These are phyloP conservation scores for Lecanicillium sp. DNA, from an alignment of 2,329 filamentous ascomycete genomes.

Conservation along the genomic window DNA sequence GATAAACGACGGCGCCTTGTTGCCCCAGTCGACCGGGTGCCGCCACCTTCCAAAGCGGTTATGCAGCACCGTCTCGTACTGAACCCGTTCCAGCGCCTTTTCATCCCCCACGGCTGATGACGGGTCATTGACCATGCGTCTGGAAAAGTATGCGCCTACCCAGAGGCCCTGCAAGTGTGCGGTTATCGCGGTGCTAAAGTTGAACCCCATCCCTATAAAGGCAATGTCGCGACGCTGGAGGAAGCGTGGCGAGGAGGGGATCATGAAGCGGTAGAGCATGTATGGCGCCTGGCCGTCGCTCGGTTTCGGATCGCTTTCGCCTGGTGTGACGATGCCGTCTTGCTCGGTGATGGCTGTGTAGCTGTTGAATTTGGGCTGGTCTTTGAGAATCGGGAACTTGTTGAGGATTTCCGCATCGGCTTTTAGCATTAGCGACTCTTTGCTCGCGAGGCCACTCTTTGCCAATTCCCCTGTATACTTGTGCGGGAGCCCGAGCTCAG, in stretches of 20 bases:
- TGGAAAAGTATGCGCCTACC: conserved; percentile 52
- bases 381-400: conserved; percentile 41
- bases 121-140: conserved; percentile 11
- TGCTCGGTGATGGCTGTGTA: conserved; percentile 33
- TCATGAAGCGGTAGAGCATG: conserved; percentile 36
- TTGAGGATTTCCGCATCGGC: conserved; percentile 46
- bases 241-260: conserved; percentile 27
- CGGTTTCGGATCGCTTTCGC: conserved; percentile 21
- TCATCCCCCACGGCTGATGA: conserved; percentile 2
- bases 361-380: conserved; percentile 39
- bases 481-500: conserved; percentile 41
- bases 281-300: conserved; percentile 18
- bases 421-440: conserved; percentile 24
- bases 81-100: conserved; percentile 29
- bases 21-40: conserved; percentile 58
- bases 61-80: conserved; percentile 52
- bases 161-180: conserved; percentile 45
- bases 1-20: conserved; percentile 57
- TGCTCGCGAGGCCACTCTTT: conserved; percentile 11
- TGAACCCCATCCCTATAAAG: conserved; percentile 33
- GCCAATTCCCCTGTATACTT: conserved; percentile 12
- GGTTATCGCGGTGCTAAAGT: conserved; percentile 29
- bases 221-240: conserved; percentile 30
- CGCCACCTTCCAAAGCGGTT: conserved; percentile 62
- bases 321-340: conserved; percentile 20